phyloP scores from a whole-genome alignment of 2,329 filamentous ascomycete species.

The Colletotrichum musae region DNA sequence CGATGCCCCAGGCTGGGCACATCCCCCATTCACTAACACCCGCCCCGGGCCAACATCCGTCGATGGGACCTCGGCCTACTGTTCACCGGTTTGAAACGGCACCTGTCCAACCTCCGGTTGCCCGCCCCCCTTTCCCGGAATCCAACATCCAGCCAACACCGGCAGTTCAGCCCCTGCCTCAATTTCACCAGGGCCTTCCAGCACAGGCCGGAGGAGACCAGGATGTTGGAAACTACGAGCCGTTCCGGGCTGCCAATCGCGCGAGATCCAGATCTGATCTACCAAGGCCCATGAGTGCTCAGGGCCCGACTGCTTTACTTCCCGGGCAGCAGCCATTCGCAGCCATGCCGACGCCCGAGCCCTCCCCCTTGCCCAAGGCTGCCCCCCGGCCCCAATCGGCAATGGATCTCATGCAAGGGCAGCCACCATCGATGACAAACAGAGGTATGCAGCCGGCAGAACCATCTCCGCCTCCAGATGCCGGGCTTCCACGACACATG shows the following conservation, averaged over 20 bases:
- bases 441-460: not conserved
- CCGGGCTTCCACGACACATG: slow-evolving; percentile 6
- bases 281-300: not conserved
- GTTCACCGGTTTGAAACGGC: slow-evolving; percentile 30
- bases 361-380: not conserved
- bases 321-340: not conserved
- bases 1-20: not conserved
- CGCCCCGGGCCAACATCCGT: not conserved
- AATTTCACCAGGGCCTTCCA: slow-evolving; percentile 19
- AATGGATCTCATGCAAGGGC: slow-evolving; percentile 9
- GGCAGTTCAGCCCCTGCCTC: not conserved
- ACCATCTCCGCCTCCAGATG: not conserved
- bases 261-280: slow-evolving; percentile 17
- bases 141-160: not conserved
- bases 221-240: not conserved
- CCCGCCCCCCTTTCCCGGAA: not conserved
- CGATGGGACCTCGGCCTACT: slow-evolving; percentile 10
- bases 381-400: slow-evolving; percentile 1
- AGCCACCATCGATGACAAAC: not conserved
- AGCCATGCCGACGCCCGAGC: not conserved
- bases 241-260: not conserved
- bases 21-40: slow-evolving; percentile 11
- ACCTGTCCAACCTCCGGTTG: not conserved
- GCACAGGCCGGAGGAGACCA: slow-evolving; percentile 1
- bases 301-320: not conserved